A percentile compares a stretch with the other conserved stretches of the same genome.
Conservation (phyloP, 164 flowering plant genomes). For the Kalanchoe fedtschenkoi region DNA sequence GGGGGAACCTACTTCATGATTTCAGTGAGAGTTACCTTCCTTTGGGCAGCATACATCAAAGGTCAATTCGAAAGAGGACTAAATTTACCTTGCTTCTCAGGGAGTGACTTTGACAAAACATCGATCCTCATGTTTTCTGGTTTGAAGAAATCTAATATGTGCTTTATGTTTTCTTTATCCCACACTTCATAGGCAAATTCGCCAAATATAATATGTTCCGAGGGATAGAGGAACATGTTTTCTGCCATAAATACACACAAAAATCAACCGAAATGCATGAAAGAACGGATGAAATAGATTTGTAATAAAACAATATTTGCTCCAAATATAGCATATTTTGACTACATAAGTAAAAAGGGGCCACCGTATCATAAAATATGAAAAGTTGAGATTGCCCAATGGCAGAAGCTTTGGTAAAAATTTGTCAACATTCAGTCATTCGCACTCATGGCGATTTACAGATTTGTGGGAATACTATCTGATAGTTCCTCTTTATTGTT, state of each 20-base stretch:
- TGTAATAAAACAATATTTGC: neutral
- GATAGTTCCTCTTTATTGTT: too few relatives aligned
- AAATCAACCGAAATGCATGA: neutral
- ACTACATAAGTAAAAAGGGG: neutral
- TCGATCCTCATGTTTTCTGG: conserved; percentile 96
- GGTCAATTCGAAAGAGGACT: too few relatives aligned
- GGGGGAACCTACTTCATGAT: neutral
- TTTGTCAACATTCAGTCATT: too few relatives aligned
- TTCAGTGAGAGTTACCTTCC: neutral
- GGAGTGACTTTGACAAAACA: conserved; percentile 50
- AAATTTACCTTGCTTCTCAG: conserved; percentile 42
- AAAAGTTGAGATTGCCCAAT: neutral
- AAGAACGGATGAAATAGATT: neutral
- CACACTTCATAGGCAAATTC: conserved; percentile 69
- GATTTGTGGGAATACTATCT: too few relatives aligned
- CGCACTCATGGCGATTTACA: too few relatives aligned
- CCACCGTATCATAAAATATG: neutral
- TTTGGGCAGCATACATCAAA: neutral
- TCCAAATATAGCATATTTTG: neutral
- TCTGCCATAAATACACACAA: conserved; percentile 29
- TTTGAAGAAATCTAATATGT: conserved; percentile 50
- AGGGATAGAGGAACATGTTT: conserved; percentile 62
- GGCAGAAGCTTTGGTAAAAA: too few relatives aligned
- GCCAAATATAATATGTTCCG: conserved; percentile 83
- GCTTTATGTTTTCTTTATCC: conserved; percentile 57